Evolutionary conservation across 306 rosid genomes (phyloP).

Genomic region (Geum urbanum): DNA sequence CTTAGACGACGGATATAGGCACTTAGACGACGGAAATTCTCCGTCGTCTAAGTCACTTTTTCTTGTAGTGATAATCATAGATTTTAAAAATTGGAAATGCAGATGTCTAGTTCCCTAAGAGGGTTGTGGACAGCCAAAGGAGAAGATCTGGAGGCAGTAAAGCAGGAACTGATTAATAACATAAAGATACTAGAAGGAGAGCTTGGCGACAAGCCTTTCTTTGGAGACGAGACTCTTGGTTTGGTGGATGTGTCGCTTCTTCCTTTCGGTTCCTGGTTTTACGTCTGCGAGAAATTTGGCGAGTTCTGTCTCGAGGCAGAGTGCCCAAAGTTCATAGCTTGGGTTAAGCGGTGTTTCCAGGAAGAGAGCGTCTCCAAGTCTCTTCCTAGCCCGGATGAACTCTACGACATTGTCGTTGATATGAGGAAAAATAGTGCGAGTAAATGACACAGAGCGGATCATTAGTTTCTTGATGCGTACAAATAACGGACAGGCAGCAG

Average conservation of each 20-base stretch:
- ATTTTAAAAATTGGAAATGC: slow-evolving; percentile 18
- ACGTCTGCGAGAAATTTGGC: slow-evolving; percentile 11
- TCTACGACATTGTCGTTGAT: slow-evolving; percentile 16
- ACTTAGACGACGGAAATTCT: no score
- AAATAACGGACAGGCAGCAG: not conserved
- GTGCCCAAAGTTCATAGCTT: slow-evolving; percentile 8
- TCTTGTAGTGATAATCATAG: no score
- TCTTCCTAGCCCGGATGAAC: slow-evolving; percentile 28
- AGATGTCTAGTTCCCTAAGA: slow-evolving; percentile 27
- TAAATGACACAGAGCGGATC: not conserved
- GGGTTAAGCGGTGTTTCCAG: slow-evolving; percentile 12
- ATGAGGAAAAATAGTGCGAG: not conserved
- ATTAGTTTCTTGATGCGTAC: not conserved
- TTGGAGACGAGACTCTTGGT: slow-evolving; percentile 20
- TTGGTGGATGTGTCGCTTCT: slow-evolving; percentile 23
- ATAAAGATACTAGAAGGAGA: slow-evolving; percentile 17
- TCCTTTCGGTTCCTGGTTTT: slow-evolving; percentile 16
- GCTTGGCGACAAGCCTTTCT: slow-evolving; percentile 26
- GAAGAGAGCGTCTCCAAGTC: slow-evolving; percentile 16
- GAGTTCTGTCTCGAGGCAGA: slow-evolving; percentile 13
- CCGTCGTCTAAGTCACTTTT: no score
- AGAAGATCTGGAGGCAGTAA: slow-evolving; percentile 24
- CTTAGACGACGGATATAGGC: no score
- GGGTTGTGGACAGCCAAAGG: slow-evolving; percentile 23
- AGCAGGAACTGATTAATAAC: slow-evolving; percentile 17